Evolutionary conservation across 106 monocot species (phyloP), one percentile per base, ranked within the genome.

Genomic region (Allium fistulosum): DNA sequence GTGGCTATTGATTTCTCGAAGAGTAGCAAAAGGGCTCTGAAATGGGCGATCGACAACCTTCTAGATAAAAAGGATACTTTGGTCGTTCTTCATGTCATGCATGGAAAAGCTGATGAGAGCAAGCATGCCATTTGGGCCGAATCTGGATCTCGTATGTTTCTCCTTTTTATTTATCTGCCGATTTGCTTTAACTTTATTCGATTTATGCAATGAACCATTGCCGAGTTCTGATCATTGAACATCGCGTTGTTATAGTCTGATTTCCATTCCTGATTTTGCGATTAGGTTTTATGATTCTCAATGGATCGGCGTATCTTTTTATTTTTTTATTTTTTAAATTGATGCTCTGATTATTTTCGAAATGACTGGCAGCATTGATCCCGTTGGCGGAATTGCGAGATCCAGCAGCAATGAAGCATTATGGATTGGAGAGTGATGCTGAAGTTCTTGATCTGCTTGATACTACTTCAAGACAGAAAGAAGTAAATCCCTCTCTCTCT

Each of bases 41-140:
- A 61, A 11, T 92, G 92, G 92, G 88, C 84, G 7, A 69, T 88
- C 67, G 85, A 80, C 71, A 92, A 92, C 78, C 84, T 92, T 51
- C 76, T 83, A 57, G 71, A 79, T 74, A 65, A 48, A 7, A 83
- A 83, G 47, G 92, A 92, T 56, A 82, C 82, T 53, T 71, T 92
- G 71, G 46, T 88, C 75, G 53, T 92, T 74, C 22, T 92, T 73
- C 85, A 85, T 59, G 78, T 79, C 82, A 53, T 60, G 59, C 68
- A 28, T 45, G 28, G 51, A 62, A 55, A 48, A 3, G 63, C 47
- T 68, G 80, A 76, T 50, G 79, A 77, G 26, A 55, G 69, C 59
- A 82, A 88, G 73, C 69, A 85, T 75, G 71, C 49, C 53, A 75
- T 70, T 46, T 76, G 80, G 75, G 74, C 70, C 51, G 47, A 75